Base-by-base conservation (phyloP, 2,329 filamentous ascomycete genomes). In the Penicillium digitatum region DNA sequence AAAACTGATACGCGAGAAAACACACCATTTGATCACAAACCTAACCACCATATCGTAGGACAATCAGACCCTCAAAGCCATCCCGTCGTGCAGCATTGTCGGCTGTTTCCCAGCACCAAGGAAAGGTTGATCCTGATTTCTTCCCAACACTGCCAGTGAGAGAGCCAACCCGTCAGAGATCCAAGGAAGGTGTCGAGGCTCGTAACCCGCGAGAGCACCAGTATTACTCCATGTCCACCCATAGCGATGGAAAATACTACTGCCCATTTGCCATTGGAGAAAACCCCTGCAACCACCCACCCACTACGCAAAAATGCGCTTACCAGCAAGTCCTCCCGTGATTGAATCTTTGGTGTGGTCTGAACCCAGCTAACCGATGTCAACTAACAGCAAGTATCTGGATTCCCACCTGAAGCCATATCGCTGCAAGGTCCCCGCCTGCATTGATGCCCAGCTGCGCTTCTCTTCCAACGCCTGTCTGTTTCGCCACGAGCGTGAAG, bases 261-360 rank as follows among this genome's bases (percentile, higher is more conserved):
- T 97, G 93, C 81, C 93, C 93, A 6, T 94, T 88, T 81, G 86
- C 88, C 72, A 66, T 64, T 52, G 87, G 85, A 65, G 78, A 80
- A 54, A 77, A 82, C 48, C 81, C 86, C 69, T 97, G 93, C 83
- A 88, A 84, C 74, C 93, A 96, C 84, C 89, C 89, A 77, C 85
- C 92, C 38, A 94, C 95, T 70, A 94, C 95, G 79, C 88, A 97
- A 66, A 96, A 96, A 84, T 96, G 93, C 86, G 95, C 96, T 78
- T 97, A 96, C 72, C 92, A 96, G 92, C 95, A 87, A 83, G 90
- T 78, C 24, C 22, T 47, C 51, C 45, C 22, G 22, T 48, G 50
- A 51, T 37, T 12, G 29, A 48, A n/a, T 8, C 20, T 42, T 45
- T 51, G 52, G 52, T 55, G 14, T 22, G 29, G 18, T 18, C 18